Base-by-base conservation (phyloP, 768 basidiomycete species). In the Amylocystis lapponica region DNA sequence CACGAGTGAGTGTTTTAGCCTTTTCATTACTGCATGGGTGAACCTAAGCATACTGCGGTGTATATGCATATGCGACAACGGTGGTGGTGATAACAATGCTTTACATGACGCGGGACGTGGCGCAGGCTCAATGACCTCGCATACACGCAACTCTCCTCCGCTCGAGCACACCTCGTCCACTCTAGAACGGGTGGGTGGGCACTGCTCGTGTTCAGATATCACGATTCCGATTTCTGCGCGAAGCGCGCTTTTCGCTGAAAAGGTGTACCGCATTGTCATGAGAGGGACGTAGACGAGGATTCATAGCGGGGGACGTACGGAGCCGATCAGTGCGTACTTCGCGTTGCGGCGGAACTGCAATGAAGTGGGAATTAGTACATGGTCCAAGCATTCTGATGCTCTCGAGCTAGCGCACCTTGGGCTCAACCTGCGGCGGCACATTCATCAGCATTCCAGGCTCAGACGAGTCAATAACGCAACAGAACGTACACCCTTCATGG, bases 341-440 rank as follows among this genome's bases (percentile, higher is more conserved):
- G 86, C 76, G 61, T 92, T 92, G 61, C 83, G 82, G 63, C 88
- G 86, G 79, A 89, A 90, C 89, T 91, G 63, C 32, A 22, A n/a
- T n/a, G 38, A 39, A 37, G 13, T 12, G 10, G 20, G 10, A 12
- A 12, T 9, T n/a, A n/a, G n/a, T n/a, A n/a, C n/a, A n/a, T 47
- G 39, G 42, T 32, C n/a, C n/a, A n/a, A n/a, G n/a, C n/a, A n/a
- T n/a, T n/a, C n/a, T n/a, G n/a, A 40, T 27, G 50, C 55, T 37
- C 17, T 12, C 69, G 48, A 52, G 2, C 35, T 14, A 48, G 39
- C 47, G 34, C 51, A 88, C 87, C 79, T 88, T 91, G 48, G 82
- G 63, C 51, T 91, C 88, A 59, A 91, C 81, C 88, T 91, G 53
- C 17, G 29, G 17, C 16, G 43, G 41, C 20, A 43, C 26, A 32